phyloP scores from a whole-genome alignment of 2,329 filamentous ascomycete species.

The Lachnellula occidentalis region DNA sequence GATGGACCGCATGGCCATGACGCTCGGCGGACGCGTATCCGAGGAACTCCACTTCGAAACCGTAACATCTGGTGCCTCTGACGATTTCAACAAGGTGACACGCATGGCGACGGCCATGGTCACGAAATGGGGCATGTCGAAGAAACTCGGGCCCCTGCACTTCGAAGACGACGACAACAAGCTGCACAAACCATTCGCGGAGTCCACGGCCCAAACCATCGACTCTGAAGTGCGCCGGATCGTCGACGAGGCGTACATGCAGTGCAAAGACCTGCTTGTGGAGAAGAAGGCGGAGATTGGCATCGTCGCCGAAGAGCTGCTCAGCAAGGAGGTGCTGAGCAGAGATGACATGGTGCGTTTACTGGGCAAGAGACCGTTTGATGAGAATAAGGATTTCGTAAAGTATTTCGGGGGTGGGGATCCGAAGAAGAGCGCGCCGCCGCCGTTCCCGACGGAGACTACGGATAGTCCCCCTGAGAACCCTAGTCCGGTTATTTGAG shows the following conservation, averaged over 20 bases:
- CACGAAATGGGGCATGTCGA: slow-evolving; percentile 98
- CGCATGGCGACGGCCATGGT: slow-evolving; percentile 96
- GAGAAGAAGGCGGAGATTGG: slow-evolving; percentile 87
- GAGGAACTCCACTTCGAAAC: slow-evolving; percentile 97
- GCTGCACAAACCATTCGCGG: slow-evolving; percentile 91
- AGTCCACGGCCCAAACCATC: slow-evolving; percentile 87
- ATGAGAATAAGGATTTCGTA: slow-evolving; percentile 77
- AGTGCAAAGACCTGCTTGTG: slow-evolving; percentile 76
- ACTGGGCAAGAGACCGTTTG: slow-evolving; percentile 77
- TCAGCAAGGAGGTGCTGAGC: slow-evolving; percentile 84
- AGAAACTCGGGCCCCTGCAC: slow-evolving; percentile 87
- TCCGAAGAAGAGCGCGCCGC: slow-evolving; percentile 50
- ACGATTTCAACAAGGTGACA: slow-evolving; percentile 98
- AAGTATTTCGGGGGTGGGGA: slow-evolving; percentile 77
- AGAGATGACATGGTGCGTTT: slow-evolving; percentile 90
- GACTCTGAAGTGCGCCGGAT: slow-evolving; percentile 88
- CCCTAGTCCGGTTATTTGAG: slow-evolving; percentile 2
- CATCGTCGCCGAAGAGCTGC: slow-evolving; percentile 84
- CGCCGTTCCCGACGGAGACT: slow-evolving; percentile 44
- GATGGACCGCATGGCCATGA: slow-evolving; percentile 99
- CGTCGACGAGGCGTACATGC: slow-evolving; percentile 85
- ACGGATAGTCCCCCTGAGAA: slow-evolving; percentile 23
- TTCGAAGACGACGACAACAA: slow-evolving; percentile 80
- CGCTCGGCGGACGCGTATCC: slow-evolving; percentile 86
- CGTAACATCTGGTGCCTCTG: slow-evolving; percentile 88